A percentile compares a stretch with the other conserved stretches of the same genome.
phyloP scores from a whole-genome alignment of 2,329 filamentous ascomycete genomes.

The Trichoderma sp. region DNA sequence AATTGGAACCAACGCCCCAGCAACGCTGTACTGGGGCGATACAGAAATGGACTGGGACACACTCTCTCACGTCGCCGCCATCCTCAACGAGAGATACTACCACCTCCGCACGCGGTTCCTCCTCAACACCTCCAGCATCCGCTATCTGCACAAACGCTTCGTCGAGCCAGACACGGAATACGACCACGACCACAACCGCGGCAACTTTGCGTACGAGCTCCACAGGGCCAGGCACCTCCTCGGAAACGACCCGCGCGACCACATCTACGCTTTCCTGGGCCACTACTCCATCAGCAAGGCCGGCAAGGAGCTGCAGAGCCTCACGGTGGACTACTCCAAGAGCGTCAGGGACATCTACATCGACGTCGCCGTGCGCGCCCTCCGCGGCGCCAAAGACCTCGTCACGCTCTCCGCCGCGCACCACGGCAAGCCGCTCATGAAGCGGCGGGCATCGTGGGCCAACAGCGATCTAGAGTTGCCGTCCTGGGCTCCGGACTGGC shows the following conservation, averaged over 20 bases:
- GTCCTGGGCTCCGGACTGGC: constrained; percentile 45
- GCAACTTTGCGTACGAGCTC: constrained; percentile 41
- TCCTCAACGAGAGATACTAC: constrained; percentile 40
- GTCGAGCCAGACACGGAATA: constrained; percentile 36
- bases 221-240: constrained; percentile 39
- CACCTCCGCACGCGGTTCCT: constrained; percentile 35
- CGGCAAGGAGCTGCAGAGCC: constrained; percentile 29
- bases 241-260: constrained; percentile 39
- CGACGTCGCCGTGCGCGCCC: constrained; percentile 37
- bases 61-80: constrained; percentile 36
- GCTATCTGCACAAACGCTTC: constrained; percentile 38
- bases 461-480: constrained; percentile 30
- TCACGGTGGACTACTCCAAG: constrained; percentile 37
- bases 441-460: neutral
- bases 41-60: constrained; percentile 38
- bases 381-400: constrained; percentile 35
- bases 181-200: constrained; percentile 36
- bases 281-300: constrained; percentile 37
- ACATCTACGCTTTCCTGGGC: constrained; percentile 41
- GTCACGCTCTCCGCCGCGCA: constrained; percentile 38
- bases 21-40: constrained; percentile 41
- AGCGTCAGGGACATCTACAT: constrained; percentile 38
- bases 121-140: constrained; percentile 39
- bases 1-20: constrained; percentile 39
- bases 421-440: neutral